Percentiles rank a stretch among this genome's conserved stretches.
Conservation (phyloP, 768 basidiomycete genomes). For the Clavulina sp. region DNA sequence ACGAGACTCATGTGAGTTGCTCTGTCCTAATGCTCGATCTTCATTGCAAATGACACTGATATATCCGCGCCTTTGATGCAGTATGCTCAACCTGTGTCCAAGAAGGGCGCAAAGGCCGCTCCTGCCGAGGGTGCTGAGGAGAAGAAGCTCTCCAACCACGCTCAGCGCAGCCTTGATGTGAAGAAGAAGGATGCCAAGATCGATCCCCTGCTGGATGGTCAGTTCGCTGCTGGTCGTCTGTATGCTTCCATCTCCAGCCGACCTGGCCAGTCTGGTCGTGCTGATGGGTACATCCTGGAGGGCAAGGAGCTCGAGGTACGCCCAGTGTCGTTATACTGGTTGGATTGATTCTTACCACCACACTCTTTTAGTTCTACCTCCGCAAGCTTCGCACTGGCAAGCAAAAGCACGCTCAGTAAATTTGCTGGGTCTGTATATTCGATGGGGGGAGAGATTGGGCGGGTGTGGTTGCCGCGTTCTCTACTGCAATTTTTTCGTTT, state of each 20-base stretch:
- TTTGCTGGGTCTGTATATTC: too few species aligned
- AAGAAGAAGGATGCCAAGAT: conserved; percentile 91
- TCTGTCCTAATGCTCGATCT: neutral
- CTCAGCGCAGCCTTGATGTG: conserved; percentile 69
- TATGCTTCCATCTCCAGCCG: conserved; percentile 87
- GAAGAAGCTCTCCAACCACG: conserved; percentile 81
- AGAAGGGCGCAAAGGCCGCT: conserved; percentile 38
- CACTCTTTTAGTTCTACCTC: conserved; percentile 65
- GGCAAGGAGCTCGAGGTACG: conserved; percentile 94
- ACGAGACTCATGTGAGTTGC: conserved; percentile 80
- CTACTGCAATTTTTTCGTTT: too few species aligned
- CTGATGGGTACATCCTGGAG: conserved; percentile 94
- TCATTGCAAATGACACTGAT: neutral
- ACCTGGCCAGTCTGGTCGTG: conserved; percentile 91
- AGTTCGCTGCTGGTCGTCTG: conserved; percentile 88
- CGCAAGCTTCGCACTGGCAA: conserved; percentile 86
- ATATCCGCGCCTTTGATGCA: conserved; percentile 19
- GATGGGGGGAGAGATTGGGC: too few species aligned
- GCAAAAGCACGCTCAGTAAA: conserved; percentile 87
- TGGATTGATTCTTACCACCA: neutral
- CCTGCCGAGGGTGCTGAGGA: conserved; percentile 32
- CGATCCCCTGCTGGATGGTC: conserved; percentile 72
- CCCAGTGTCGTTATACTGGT: conserved; percentile 6
- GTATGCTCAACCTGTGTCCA: conserved; percentile 92
- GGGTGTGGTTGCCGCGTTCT: too few species aligned